A percentile compares a stretch with the other conserved stretches of the same genome.
Evolutionary conservation across 495 filamentous ascomycete genomes (phyloP).

Genomic region (Aspergillus sparsus): DNA sequence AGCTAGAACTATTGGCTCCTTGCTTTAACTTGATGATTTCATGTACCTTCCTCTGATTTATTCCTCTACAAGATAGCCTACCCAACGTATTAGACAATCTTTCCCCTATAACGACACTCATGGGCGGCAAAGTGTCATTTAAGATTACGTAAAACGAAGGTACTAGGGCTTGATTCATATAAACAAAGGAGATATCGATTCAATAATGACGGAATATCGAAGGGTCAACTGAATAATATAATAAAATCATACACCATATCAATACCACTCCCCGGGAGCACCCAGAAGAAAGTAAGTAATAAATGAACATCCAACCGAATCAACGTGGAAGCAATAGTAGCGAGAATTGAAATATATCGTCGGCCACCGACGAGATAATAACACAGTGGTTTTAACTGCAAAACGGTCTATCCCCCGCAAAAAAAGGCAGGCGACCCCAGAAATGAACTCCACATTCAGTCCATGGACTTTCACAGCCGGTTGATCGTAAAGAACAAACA

Average conservation of each 20-base stretch:
- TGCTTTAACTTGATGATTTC: too few species aligned
- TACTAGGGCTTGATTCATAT: constrained; percentile 10
- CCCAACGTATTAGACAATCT: too few species aligned
- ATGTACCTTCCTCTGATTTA: too few species aligned
- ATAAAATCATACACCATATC: constrained; percentile 35
- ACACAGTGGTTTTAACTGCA: constrained; percentile 35
- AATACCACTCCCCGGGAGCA: constrained; percentile 35
- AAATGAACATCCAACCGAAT: constrained; percentile 24
- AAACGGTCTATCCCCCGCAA: constrained; percentile 41
- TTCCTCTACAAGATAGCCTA: too few species aligned
- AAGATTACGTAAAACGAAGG: too few species aligned
- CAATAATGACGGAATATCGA: constrained; percentile 28
- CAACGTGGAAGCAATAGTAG: constrained; percentile 26
- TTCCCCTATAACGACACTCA: too few species aligned
- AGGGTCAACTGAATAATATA: constrained; percentile 20
- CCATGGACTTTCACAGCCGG: constrained; percentile 44
- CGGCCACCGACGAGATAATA: constrained; percentile 23
- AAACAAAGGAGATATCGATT: constrained; percentile 31
- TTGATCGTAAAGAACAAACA: constrained; percentile 40
- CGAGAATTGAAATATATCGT: constrained; percentile 24
- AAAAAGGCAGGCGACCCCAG: constrained; percentile 36
- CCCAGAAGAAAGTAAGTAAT: constrained; percentile 20
- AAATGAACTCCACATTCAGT: constrained; percentile 47
- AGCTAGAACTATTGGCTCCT: too few species aligned
- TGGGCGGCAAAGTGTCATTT: too few species aligned